Conservation (phyloP, 441 rosid species). For the Adansonia rubrostipa region DNA sequence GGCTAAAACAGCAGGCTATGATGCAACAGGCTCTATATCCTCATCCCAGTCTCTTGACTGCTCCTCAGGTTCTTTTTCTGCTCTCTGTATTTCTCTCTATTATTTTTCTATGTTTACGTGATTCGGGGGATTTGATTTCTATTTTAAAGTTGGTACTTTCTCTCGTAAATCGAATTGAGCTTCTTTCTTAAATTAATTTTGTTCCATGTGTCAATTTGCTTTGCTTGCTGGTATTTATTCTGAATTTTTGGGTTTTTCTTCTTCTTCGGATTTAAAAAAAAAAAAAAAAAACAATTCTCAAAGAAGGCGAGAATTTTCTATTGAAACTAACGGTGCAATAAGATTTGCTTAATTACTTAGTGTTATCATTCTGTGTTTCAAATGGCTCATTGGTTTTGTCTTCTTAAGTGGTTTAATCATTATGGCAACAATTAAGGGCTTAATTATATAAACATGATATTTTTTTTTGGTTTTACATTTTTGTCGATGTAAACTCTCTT, state of each 20-base stretch:
- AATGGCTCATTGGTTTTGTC: not conserved
- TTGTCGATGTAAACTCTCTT: not conserved
- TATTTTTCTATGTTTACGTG: not conserved
- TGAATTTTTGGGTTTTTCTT: no score
- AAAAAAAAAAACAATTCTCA: no score
- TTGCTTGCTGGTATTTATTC: no score
- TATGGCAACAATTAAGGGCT: not conserved
- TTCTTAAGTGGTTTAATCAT: not conserved
- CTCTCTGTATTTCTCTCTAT: no score
- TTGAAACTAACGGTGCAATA: no score
- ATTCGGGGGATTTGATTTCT: not conserved
- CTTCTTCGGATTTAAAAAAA: no score
- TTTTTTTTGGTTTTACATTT: not conserved
- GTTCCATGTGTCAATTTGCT: no score
- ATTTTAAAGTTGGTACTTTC: no score
- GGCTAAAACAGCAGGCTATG: slow-evolving; percentile 54
- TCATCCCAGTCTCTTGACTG: slow-evolving; percentile 50
- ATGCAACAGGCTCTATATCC: slow-evolving; percentile 54
- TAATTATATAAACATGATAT: not conserved
- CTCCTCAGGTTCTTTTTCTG: slow-evolving; percentile 50
- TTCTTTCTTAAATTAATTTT: not conserved
- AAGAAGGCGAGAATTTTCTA: no score
- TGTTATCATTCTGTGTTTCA: not conserved
- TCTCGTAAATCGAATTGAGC: not conserved
- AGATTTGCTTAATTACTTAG: no score